These are phyloP conservation scores for Neurospora sp. DNA, from an alignment of 495 filamentous ascomycete genomes.

Conservation along the genomic window DNA sequence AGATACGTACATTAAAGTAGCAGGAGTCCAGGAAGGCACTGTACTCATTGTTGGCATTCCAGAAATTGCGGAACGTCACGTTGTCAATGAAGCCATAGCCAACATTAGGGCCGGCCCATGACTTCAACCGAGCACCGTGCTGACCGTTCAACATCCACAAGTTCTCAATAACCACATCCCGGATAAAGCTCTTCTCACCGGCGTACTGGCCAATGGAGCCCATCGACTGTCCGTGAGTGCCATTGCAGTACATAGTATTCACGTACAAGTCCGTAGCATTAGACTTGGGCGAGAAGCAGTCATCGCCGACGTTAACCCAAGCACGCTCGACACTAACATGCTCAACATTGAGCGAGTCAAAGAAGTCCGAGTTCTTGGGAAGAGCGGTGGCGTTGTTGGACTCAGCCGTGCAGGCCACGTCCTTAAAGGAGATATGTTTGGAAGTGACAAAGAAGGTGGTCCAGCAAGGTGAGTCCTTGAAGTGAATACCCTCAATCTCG, in stretches of 20 bases:
- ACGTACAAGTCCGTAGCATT: constrained; percentile 49
- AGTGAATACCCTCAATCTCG: constrained; percentile 43
- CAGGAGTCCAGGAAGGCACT: constrained; percentile 47
- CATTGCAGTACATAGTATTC: constrained; percentile 49
- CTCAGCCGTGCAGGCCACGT: constrained; percentile 43
- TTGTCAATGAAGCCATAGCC: constrained; percentile 51
- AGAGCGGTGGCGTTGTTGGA: constrained; percentile 42
- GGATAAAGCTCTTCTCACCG: constrained; percentile 42
- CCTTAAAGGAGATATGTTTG: constrained; percentile 41
- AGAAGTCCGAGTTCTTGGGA: constrained; percentile 51
- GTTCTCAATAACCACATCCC: constrained; percentile 46
- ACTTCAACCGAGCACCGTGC: constrained; percentile 48
- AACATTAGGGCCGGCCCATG: constrained; percentile 42
- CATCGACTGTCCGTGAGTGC: constrained; percentile 48
- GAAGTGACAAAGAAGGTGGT: constrained; percentile 47
- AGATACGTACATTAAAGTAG: constrained; percentile 45
- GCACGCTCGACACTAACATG: constrained; percentile 39
- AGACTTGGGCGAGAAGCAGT: constrained; percentile 51
- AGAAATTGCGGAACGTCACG: constrained; percentile 49
- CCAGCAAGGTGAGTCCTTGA: constrained; percentile 51
- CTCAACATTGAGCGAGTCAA: constrained; percentile 42
- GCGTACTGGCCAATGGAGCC: constrained; percentile 48
- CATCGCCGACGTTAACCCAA: constrained; percentile 45
- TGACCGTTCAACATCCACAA: constrained; percentile 45
- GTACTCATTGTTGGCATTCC: constrained; percentile 44